Conservation (phyloP, 805 yeast genomes). For the Kluyveromyces lactis region DNA sequence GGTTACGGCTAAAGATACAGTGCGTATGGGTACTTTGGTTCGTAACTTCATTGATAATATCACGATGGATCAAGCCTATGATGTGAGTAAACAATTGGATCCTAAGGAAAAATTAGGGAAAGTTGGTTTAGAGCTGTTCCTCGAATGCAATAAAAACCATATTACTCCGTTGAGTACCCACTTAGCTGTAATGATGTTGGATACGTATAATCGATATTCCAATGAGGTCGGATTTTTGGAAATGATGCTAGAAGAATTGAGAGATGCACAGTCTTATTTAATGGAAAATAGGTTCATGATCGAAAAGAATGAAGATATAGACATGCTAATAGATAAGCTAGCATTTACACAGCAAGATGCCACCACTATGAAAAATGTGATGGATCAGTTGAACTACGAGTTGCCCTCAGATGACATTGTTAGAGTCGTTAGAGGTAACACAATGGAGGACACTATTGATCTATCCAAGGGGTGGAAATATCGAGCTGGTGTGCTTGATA, state of each 20-base stretch:
- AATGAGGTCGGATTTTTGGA: constrained; percentile 1
- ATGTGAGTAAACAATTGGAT: constrained; percentile 5
- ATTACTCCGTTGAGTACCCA: constrained; percentile 17
- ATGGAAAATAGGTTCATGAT: constrained; percentile 11
- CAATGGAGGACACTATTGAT: constrained; percentile 20
- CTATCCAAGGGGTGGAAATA: constrained; percentile 28
- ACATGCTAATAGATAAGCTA: constrained; percentile 13
- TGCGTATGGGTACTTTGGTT: constrained; percentile 14
- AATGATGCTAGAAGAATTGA: constrained; percentile 5
- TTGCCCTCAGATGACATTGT: constrained; percentile 24
- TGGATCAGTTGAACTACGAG: constrained; percentile 19
- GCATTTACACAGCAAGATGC: constrained; percentile 11
- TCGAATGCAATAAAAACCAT: constrained; percentile 14
- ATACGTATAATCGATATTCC: constrained; percentile 14
- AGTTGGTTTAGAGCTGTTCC: constrained; percentile 22
- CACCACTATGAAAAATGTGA: constrained; percentile 12
- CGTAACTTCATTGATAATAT: constrained; percentile 15
- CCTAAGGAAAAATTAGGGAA: constrained; percentile 15
- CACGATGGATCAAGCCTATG: constrained; percentile 14
- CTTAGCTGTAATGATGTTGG: constrained; percentile 12
- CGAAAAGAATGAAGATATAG: constrained; percentile 10
- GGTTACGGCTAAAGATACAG: constrained; percentile 15
- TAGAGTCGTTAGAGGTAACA: constrained; percentile 22
- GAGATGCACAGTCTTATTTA: constrained; percentile 11
- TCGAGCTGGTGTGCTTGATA: constrained; percentile 19